phyloP scores from a whole-genome alignment of 768 basidiomycete genomes.

The Tricholoma flavovirens region DNA sequence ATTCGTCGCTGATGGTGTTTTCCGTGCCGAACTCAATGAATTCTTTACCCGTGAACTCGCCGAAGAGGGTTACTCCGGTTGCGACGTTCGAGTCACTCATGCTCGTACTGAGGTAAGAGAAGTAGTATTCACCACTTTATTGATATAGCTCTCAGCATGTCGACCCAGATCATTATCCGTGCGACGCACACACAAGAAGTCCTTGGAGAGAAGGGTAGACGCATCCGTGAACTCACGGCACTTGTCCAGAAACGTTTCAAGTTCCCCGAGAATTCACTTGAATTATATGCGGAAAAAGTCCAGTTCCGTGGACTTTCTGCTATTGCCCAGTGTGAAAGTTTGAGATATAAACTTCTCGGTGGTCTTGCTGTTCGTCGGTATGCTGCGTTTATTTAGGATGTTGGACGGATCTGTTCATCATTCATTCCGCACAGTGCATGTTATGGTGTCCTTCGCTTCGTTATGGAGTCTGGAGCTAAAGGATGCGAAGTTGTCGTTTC shows the following conservation, averaged over 20 bases:
- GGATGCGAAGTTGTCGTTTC: slow-evolving; percentile 99
- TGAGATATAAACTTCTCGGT: slow-evolving; percentile 98
- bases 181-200: slow-evolving; percentile 99
- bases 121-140: background rate
- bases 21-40: slow-evolving; percentile 98
- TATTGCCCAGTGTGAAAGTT: slow-evolving; percentile 96
- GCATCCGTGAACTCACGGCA: slow-evolving; percentile 96
- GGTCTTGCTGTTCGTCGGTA: slow-evolving; percentile 98
- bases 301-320: slow-evolving; percentile 97
- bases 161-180: slow-evolving; percentile 89
- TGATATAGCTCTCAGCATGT: background rate
- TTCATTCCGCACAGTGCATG: slow-evolving; percentile 64
- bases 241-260: slow-evolving; percentile 99
- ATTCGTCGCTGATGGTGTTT: slow-evolving; percentile 98
- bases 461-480: slow-evolving; percentile 99
- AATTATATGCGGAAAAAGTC: slow-evolving; percentile 99
- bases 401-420: background rate
- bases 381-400: slow-evolving; percentile 21
- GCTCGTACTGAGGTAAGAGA: slow-evolving; percentile 86
- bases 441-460: slow-evolving; percentile 99
- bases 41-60: slow-evolving; percentile 98
- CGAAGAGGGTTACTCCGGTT: slow-evolving; percentile 99
- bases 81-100: slow-evolving; percentile 99
- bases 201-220: slow-evolving; percentile 97
- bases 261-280: slow-evolving; percentile 98